Percentiles rank a stretch among this genome's conserved stretches.
Conservation (phyloP, 2,329 filamentous ascomycete species). For the Fusarium sp. region DNA sequence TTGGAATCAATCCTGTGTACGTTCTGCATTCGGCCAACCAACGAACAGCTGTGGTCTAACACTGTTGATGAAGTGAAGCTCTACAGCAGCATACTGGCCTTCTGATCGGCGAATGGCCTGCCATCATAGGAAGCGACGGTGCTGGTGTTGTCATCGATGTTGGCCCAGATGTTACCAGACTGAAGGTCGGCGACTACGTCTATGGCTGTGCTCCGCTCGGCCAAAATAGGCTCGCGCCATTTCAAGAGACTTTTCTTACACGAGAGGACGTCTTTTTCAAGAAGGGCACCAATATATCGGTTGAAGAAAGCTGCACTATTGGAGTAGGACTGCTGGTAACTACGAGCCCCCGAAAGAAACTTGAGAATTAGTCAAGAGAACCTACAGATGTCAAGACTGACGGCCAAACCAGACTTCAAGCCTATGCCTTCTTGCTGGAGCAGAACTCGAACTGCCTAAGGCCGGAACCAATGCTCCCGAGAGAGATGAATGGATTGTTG, state of each 20-base stretch:
- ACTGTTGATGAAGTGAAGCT: constrained; percentile 44
- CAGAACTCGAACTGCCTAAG: constrained; percentile 44
- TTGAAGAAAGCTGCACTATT: constrained; percentile 53
- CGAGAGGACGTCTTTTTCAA: constrained; percentile 54
- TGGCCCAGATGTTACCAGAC: constrained; percentile 49
- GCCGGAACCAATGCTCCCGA: constrained; percentile 21
- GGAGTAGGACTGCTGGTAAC: constrained; percentile 53
- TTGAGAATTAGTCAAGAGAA: not conserved
- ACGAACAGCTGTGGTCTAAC: not conserved
- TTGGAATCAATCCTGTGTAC: constrained; percentile 56
- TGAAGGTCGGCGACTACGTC: constrained; percentile 53
- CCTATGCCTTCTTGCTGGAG: constrained; percentile 51
- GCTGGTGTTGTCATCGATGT: constrained; percentile 52
- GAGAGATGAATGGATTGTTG: constrained; percentile 54
- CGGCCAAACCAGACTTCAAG: constrained; percentile 49
- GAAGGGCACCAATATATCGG: constrained; percentile 43
- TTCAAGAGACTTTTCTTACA: constrained; percentile 56
- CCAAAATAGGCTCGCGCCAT: constrained; percentile 51
- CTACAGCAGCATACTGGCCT: constrained; percentile 53
- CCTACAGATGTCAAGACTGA: not conserved
- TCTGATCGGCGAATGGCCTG: constrained; percentile 53
- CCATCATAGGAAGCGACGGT: constrained; percentile 56
- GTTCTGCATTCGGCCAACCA: not conserved
- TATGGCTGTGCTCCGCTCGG: constrained; percentile 55
- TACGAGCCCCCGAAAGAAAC: not conserved